phyloP scores from a whole-genome alignment of 306 rosid species.

The Crataegus laevigata region DNA sequence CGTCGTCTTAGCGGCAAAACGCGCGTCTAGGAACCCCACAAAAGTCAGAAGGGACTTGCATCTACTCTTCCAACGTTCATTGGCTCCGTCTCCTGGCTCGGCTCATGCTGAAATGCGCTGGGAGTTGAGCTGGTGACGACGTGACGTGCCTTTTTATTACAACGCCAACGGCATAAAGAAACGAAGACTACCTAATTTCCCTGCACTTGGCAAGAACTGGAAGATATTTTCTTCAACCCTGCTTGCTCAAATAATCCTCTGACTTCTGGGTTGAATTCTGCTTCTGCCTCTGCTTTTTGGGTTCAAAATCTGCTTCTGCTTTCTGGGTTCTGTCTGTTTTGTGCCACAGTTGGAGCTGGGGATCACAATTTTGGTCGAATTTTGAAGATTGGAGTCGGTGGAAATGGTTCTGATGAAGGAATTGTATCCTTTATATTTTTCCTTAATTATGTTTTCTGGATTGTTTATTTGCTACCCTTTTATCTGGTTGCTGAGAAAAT shows the following conservation, averaged over 20 bases:
- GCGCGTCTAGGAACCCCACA: neutral
- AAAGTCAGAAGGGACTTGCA: neutral
- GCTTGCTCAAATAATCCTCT: neutral
- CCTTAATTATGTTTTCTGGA: neutral
- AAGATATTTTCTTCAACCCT: neutral
- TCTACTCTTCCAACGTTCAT: neutral
- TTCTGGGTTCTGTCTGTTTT: conserved; percentile 4
- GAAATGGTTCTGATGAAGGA: conserved; percentile 43
- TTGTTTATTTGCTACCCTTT: neutral
- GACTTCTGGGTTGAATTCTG: neutral
- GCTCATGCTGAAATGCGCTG: neutral
- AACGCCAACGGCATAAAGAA: neutral
- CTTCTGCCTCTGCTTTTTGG: neutral
- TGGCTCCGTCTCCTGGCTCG: neutral
- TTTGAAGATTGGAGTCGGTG: neutral
- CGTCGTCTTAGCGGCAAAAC: neutral
- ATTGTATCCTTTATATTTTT: conserved; percentile 30
- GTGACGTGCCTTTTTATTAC: neutral
- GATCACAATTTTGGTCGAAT: neutral
- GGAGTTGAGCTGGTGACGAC: neutral
- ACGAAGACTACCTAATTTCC: neutral
- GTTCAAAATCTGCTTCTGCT: neutral
- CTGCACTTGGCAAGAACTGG: neutral
- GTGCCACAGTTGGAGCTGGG: neutral
- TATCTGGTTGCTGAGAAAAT: neutral